These are phyloP conservation scores for Pythium dissimile DNA, from an alignment of 352 stramenopile genomes.

Conservation along the genomic window DNA sequence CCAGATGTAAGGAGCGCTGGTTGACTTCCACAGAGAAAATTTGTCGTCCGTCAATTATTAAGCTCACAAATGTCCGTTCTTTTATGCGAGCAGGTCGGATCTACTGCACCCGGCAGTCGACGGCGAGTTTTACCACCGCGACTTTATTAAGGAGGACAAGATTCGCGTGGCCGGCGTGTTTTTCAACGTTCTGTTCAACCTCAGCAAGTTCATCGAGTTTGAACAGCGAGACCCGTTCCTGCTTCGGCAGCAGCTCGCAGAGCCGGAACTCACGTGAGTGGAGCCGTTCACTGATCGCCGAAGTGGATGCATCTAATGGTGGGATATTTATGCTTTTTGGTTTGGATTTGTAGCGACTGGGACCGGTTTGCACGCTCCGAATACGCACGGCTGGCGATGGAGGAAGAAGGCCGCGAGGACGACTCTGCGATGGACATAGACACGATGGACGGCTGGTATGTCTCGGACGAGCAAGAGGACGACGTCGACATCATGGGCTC, in stretches of 20 bases:
- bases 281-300: background rate
- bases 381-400: constrained; percentile 96
- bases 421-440: constrained; percentile 88
- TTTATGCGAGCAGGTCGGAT: constrained; percentile 40
- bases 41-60: background rate
- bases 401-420: constrained; percentile 93
- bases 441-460: constrained; percentile 88
- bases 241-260: constrained; percentile 90
- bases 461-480: constrained; percentile 77
- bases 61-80: background rate
- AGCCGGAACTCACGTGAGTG: constrained; percentile 83
- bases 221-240: constrained; percentile 98
- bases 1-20: constrained; percentile 93
- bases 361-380: constrained; percentile 96
- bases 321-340: background rate
- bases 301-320: background rate
- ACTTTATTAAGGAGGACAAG: constrained; percentile 84
- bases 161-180: constrained; percentile 94
- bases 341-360: constrained; percentile 85
- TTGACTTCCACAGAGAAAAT: no score
- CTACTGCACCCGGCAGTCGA: constrained; percentile 73
- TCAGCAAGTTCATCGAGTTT: constrained; percentile 99
- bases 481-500: constrained; percentile 50
- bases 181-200: constrained; percentile 99
- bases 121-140: constrained; percentile 74